Base-by-base conservation (phyloP, 306 rosid genomes). In the Medicago arabica region DNA sequence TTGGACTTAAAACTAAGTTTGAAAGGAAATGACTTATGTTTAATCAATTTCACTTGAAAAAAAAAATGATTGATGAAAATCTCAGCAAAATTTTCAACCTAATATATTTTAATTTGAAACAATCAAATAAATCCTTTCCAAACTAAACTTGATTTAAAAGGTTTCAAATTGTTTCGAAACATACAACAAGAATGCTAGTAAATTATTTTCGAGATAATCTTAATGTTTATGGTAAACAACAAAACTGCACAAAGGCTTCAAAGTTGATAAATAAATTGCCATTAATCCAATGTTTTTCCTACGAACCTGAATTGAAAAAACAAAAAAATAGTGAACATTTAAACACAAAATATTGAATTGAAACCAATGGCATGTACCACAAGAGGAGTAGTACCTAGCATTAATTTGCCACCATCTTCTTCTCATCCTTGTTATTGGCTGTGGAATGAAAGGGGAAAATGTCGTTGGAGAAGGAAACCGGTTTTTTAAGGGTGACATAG, bases 401-500 rank as follows among this genome's bases (percentile, higher is more conserved):
- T 46, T 58, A 47, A 36, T 50, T 17, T 39, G 68, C 15, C 54
- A 69, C 40, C 50, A 40, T n/a, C 39, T 36, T 80, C 57, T 79
- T 73, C 66, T 77, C 74, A 63, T 80, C 83, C 81, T 75, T 13
- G 51, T 72, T 75, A 8, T 80, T 87, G 65, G 74, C n/a, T 2
- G 58, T 68, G 4, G 78, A 17, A n/a, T 86, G 81, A 50, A 85
- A 80, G 0, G 89, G 96, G 34, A 50, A 86, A 31, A 90, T 69
- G 69, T 74, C 84, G 9, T 79, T 83, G 73, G 51, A 4, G 51
- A 85, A 51, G 1, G 97, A 85, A 62, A 89, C 83, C 1, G 97
- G 91, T 7, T 44, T 82, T 75, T 65, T 81, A 50, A 92, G 93
- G 28, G 97, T 92, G 19, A 92, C 86, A 57, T 95, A 95, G 55